Evolutionary conservation across 257 asterid species (phyloP).

Genomic region (Solanum sejunctum): DNA sequence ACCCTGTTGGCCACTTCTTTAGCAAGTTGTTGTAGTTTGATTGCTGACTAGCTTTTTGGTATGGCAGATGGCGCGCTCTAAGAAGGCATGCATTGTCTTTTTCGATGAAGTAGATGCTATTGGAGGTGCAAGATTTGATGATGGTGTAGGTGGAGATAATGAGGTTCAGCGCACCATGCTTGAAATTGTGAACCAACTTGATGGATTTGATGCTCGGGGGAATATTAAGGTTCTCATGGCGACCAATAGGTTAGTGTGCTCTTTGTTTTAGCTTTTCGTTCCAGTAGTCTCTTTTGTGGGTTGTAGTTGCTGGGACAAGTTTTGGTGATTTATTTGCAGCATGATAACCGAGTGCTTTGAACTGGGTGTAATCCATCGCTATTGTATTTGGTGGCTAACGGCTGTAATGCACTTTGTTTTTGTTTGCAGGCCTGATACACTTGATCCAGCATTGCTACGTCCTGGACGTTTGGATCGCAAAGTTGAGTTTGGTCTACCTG

Average conservation of each 20-base stretch:
- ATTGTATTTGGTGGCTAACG: not conserved
- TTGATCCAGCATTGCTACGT: constrained; percentile 87
- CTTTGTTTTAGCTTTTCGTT: not conserved
- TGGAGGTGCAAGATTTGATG: constrained; percentile 97
- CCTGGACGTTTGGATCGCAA: constrained; percentile 93
- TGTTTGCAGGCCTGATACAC: constrained; percentile 73
- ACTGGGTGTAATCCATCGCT: not conserved
- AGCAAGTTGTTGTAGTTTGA: not conserved
- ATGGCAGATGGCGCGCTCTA: constrained; percentile 95
- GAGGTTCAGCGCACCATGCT: constrained; percentile 99
- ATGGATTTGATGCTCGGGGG: constrained; percentile 98
- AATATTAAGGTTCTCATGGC: constrained; percentile 98
- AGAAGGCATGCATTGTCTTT: constrained; percentile 94
- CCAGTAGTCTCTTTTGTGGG: not conserved
- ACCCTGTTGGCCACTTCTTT: not conserved
- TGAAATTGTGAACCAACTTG: constrained; percentile 96
- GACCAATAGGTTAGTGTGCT: constrained; percentile 55
- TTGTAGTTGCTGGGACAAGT: not conserved
- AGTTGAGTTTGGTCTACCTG: constrained; percentile 96
- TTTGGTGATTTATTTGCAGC: not conserved
- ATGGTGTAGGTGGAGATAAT: constrained; percentile 96
- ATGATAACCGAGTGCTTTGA: not conserved
- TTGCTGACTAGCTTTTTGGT: not conserved
- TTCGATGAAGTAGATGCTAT: constrained; percentile 97
- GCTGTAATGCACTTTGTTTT: not conserved